These are phyloP conservation scores for Striga hermonthica DNA, from an alignment of 305 asterid species.

Conservation along the genomic window DNA sequence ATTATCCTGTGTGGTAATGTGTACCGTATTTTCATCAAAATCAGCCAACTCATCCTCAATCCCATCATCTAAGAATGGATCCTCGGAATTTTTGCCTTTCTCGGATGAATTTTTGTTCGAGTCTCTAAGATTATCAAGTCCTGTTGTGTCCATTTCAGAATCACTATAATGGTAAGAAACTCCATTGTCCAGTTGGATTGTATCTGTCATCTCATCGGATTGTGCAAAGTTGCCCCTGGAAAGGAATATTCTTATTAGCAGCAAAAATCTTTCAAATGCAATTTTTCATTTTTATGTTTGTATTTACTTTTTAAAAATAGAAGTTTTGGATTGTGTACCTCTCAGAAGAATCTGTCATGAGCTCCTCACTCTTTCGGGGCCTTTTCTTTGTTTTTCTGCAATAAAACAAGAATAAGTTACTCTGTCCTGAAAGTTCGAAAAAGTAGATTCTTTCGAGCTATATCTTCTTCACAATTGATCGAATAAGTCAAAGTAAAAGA, in stretches of 20 bases:
- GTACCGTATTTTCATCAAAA: conserved; percentile 40
- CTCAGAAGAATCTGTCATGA: conserved; percentile 30
- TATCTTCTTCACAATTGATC: neutral
- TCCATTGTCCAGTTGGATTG: conserved; percentile 24
- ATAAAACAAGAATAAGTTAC: conserved; percentile 5
- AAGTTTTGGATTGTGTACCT: conserved; percentile 41
- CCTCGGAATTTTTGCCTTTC: conserved; percentile 30
- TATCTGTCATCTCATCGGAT: conserved; percentile 30
- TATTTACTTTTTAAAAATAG: neutral
- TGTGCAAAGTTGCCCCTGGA: conserved; percentile 45
- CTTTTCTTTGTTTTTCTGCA: conserved; percentile 55
- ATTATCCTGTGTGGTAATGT: conserved; percentile 33
- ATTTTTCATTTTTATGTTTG: neutral
- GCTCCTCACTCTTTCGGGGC: conserved; percentile 31
- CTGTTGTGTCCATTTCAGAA: conserved; percentile 34
- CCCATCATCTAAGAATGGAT: conserved; percentile 37
- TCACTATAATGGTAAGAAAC: conserved; percentile 26
- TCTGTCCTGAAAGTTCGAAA: neutral
- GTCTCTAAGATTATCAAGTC: conserved; percentile 27
- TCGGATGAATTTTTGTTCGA: conserved; percentile 25
- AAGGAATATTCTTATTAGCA: conserved; percentile 13
- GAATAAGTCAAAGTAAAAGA: too few species aligned
- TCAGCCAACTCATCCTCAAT: conserved; percentile 51
- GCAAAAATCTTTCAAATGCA: neutral
- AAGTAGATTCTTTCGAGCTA: neutral